Evolutionary conservation across 1,284 basidiomycete genomes (phyloP).

Genomic region (Heliocybe sulcata): DNA sequence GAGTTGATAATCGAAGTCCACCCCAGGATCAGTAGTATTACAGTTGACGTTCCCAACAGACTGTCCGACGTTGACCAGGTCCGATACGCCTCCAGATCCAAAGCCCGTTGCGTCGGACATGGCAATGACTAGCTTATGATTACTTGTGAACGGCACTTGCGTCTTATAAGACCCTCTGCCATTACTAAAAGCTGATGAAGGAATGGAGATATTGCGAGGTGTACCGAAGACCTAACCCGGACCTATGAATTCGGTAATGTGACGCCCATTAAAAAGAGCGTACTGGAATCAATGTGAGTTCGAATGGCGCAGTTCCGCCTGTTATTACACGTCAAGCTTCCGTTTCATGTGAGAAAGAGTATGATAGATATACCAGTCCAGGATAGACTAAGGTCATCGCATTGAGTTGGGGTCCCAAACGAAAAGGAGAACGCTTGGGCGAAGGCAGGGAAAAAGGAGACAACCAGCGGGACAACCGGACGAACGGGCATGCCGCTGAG

Average conservation of each 20-base stretch:
- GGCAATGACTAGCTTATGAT: slow-evolving; percentile 40
- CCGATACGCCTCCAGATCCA: slow-evolving; percentile 53
- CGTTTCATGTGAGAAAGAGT: slow-evolving; percentile 1
- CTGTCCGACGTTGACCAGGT: slow-evolving; percentile 40
- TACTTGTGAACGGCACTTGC: slow-evolving; percentile 33
- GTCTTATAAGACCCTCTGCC: slow-evolving; percentile 46
- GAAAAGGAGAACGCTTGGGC: slow-evolving; percentile 47
- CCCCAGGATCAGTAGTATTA: slow-evolving; percentile 39
- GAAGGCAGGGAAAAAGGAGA: slow-evolving; percentile 9
- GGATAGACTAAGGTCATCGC: slow-evolving; percentile 47
- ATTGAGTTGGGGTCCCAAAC: slow-evolving; percentile 43
- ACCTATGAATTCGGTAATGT: not conserved
- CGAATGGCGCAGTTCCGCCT: slow-evolving; percentile 62
- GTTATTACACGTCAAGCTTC: slow-evolving; percentile 6
- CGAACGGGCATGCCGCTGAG: not conserved
- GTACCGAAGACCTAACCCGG: slow-evolving; percentile 38
- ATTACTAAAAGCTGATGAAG: slow-evolving; percentile 43
- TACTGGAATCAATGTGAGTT: slow-evolving; percentile 53
- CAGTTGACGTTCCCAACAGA: slow-evolving; percentile 41
- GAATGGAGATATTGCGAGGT: slow-evolving; percentile 49
- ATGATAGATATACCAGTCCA: slow-evolving; percentile 46
- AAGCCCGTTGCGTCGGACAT: slow-evolving; percentile 72
- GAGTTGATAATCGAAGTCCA: slow-evolving; percentile 12
- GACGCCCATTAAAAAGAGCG: slow-evolving; percentile 21
- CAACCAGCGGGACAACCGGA: not conserved